Base-by-base conservation (phyloP, 2,329 filamentous ascomycete species). In the Fusarium compactum region DNA sequence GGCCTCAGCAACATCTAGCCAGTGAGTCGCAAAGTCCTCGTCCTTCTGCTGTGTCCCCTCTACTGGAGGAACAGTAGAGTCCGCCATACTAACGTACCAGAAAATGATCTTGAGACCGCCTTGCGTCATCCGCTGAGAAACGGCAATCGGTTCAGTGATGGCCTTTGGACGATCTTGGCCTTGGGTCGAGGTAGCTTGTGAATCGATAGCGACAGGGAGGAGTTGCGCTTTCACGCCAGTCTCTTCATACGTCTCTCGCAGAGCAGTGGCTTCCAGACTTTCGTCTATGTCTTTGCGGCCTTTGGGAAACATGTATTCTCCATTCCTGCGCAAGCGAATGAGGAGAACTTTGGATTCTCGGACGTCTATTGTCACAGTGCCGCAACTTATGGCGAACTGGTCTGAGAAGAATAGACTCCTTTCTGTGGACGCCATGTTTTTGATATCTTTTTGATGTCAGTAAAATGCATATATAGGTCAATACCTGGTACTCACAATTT, bases 291-390 rank as follows among this genome's bases (percentile, higher is more conserved):
- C 48, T 51, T 66, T 66, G 9, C 38, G 53, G 15, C 63, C 60
- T 29, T 66, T 66, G 8, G 63, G 63, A 7, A 66, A 48, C 18
- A 64, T n/a, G 8, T 46, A 41, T 41, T 64, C 63, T 34, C 60
- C 53, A 7, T 32, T 66, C 14, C 10, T 27, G 12, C 40, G 47
- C 22, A 20, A 25, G 12, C 25, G 53, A 8, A 64, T 59, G 15
- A 66, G 53, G 20, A 66, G 53, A 1, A 54, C 29, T 22, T 46
- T 53, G 4, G 30, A 45, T 10, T 22, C 20, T 25, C 12, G 16
- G 5, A 22, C 10, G 29, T 55, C 52, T 25, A 55, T 55, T 8
- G 52, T 32, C 20, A 55, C 20, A 20, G 61, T 50, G 12, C 48
- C 47, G n/a, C 53, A 64, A 3, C 59, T 64, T 30, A 59, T 64